Percentiles rank a stretch among this genome's conserved stretches.
Conservation (phyloP, 768 basidiomycete genomes). For the Amanita muscaria region DNA sequence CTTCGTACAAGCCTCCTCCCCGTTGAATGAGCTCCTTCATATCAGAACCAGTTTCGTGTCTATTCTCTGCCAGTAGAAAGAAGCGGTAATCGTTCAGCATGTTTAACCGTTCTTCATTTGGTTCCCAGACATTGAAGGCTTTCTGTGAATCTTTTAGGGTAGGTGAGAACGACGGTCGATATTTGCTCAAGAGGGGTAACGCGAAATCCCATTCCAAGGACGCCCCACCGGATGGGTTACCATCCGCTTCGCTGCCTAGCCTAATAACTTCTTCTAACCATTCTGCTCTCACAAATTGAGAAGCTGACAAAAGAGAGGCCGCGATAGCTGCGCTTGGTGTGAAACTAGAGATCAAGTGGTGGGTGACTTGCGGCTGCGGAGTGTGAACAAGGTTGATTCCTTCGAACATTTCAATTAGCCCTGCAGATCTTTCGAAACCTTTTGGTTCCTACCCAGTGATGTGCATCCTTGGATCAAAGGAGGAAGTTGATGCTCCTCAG, state of each 20-base stretch:
- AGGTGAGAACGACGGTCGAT: slow-evolving; percentile 48
- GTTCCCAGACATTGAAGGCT: slow-evolving; percentile 52
- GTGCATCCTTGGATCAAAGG: slow-evolving; percentile 37
- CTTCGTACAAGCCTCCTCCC: slow-evolving; percentile 56
- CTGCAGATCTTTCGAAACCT: not conserved
- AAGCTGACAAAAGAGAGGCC: slow-evolving; percentile 49
- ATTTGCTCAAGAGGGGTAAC: slow-evolving; percentile 46
- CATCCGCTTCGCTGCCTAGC: slow-evolving; percentile 31
- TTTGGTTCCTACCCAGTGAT: slow-evolving; percentile 42
- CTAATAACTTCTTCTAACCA: slow-evolving; percentile 60
- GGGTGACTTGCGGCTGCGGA: slow-evolving; percentile 41
- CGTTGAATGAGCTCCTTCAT: slow-evolving; percentile 45
- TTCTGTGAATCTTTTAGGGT: slow-evolving; percentile 40
- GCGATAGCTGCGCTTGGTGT: slow-evolving; percentile 41
- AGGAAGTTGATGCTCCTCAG: slow-evolving; percentile 25
- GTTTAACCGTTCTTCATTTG: slow-evolving; percentile 51
- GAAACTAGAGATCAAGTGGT: slow-evolving; percentile 51
- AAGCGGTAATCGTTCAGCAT: slow-evolving; percentile 49
- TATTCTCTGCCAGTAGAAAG: slow-evolving; percentile 50
- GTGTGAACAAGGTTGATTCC: slow-evolving; percentile 49
- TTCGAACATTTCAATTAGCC: slow-evolving; percentile 14
- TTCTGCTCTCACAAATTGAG: slow-evolving; percentile 53
- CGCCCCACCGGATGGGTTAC: slow-evolving; percentile 22
- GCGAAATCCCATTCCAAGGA: slow-evolving; percentile 42
- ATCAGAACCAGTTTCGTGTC: slow-evolving; percentile 37